Evolutionary conservation across 1,284 basidiomycete genomes (phyloP).

Genomic region (Apiotrichum sp.): DNA sequence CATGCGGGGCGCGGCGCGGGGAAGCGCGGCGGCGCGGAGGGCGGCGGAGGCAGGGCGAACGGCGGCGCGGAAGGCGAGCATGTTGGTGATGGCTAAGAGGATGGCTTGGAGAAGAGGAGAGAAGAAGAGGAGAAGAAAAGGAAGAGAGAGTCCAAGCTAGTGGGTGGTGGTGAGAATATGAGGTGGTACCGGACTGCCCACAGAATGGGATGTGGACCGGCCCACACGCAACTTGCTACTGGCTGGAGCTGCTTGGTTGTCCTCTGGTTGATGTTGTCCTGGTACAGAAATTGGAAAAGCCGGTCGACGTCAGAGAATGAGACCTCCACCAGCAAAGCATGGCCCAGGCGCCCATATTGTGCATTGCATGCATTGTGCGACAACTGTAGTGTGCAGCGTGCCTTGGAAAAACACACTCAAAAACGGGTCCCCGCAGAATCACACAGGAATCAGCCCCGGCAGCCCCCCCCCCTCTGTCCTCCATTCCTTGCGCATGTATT

Average conservation of each 20-base stretch:
- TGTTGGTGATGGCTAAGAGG: slow-evolving; percentile 3
- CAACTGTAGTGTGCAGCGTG: too few relatives aligned
- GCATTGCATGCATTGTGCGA: too few relatives aligned
- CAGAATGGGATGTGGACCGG: too few relatives aligned
- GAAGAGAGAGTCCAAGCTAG: neutral
- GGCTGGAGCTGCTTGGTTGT: too few relatives aligned
- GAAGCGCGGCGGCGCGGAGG: slow-evolving; percentile 6
- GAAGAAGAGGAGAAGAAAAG: neutral
- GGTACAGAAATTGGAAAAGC: neutral
- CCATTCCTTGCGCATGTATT: too few relatives aligned
- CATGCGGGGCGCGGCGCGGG: slow-evolving; percentile 15
- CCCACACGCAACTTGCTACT: too few relatives aligned
- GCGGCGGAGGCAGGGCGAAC: slow-evolving; percentile 15
- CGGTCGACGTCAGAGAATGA: neutral
- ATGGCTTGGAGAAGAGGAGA: neutral
- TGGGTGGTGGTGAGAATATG: neutral
- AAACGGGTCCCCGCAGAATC: too few relatives aligned
- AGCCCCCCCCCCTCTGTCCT: too few relatives aligned
- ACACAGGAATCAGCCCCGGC: too few relatives aligned
- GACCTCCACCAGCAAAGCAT: neutral
- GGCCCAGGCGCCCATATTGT: too few relatives aligned
- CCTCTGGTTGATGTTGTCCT: neutral
- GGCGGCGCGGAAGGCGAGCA: slow-evolving; percentile 24
- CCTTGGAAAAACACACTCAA: neutral
- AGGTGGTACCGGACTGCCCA: too few relatives aligned